phyloP scores from a whole-genome alignment of 768 basidiomycete species.

The Leccinum olivaceopallidum region DNA sequence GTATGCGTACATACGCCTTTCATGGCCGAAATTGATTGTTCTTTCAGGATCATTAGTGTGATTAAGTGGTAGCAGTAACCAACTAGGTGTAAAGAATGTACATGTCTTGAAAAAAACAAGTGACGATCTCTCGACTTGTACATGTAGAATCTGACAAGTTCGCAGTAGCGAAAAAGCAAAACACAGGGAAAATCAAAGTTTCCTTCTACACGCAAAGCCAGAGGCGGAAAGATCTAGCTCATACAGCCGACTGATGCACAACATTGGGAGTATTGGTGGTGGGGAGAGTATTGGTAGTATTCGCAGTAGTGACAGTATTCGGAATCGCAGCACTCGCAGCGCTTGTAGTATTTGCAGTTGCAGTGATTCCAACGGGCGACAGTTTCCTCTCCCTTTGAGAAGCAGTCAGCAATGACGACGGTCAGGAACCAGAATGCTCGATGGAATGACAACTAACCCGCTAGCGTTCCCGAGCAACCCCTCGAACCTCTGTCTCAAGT shows the following conservation, averaged over 20 bases:
- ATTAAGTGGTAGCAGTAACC: not conserved
- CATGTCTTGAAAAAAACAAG: not conserved
- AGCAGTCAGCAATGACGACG: not conserved
- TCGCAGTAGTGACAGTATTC: not conserved
- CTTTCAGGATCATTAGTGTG: too few relatives aligned
- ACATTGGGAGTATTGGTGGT: not conserved
- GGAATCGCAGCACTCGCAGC: not conserved
- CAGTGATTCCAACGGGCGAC: constrained; percentile 16
- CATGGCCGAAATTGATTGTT: not conserved
- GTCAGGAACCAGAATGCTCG: not conserved
- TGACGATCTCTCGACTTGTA: not conserved
- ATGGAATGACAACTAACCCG: constrained; percentile 18
- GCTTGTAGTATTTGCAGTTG: not conserved
- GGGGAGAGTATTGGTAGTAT: not conserved
- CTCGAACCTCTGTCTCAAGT: constrained; percentile 29
- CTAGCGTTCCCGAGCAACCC: constrained; percentile 28
- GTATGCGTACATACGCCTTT: not conserved
- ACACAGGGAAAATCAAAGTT: not conserved
- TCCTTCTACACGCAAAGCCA: not conserved
- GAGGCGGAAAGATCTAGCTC: not conserved
- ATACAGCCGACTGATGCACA: not conserved
- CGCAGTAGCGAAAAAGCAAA: not conserved
- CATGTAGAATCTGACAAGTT: not conserved
- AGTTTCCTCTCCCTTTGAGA: constrained; percentile 22
- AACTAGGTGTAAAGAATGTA: not conserved